Evolutionary conservation across 148 eudicot species (phyloP), one percentile per base, ranked within the genome.

Genomic region (Vaccinium myrtillus): DNA sequence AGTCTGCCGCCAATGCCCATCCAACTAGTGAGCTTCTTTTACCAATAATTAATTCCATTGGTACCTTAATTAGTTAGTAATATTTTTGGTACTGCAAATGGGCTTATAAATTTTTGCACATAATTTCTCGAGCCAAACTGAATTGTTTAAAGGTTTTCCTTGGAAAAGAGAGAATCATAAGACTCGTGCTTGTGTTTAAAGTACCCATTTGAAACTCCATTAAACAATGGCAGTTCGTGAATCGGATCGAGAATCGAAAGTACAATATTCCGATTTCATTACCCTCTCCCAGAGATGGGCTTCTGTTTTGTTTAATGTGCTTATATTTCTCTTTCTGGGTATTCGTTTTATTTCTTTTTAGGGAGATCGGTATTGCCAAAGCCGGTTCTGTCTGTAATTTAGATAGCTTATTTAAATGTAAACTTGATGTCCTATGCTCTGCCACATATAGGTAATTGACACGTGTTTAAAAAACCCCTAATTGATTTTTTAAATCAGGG

Each of bases 381-480:
- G 79, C 79, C 51, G 58, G 32, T 49, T 50, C 55, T 76, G 53
- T 76, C 54, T 21, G 23, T 48, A 6, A n/a, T n/a, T 23, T 50
- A 49, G 79, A 76, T 76, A 76, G 32, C 79, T 76, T 76, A 50
- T 50, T 77, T n/a, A 77, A 77, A 77, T 13, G 19, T 23, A 12
- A 5, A 5, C 13, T 77, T n/a, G 36, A 77, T 50, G 79, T 23
- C 56, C n/a, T 49, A 12, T 23, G 23, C 54, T 19, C 16, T 75
- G 54, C 30, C 78, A 19, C 78, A 75, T 8, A 9, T 43, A 9
- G 13, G 43, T 30, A 13, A 69, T 69, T 1, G 74, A 69, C 74
- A 69, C 43, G 74, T 27, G 74, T 69, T 13, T 30, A 11, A 25
- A 25, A 69, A 25, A 65, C 10, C 0, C 39, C 43, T 30, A 27